Conservation (phyloP, 345 rosid genomes). For the Salix suchowensis region DNA sequence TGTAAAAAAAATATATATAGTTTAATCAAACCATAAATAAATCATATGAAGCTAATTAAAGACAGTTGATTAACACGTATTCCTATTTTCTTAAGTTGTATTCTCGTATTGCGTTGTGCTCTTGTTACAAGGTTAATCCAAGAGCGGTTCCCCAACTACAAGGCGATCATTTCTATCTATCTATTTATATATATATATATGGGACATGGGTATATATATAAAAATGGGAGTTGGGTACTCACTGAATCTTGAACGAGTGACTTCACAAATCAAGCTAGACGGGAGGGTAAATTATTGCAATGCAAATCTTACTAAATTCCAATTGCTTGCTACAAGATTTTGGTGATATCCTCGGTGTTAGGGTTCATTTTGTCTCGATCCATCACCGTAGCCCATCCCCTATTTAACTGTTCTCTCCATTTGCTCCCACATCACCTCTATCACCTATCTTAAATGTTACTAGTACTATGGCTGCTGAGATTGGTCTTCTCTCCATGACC, state of each 20-base stretch:
- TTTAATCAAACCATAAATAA: too few relatives aligned
- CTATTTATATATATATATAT: too few relatives aligned
- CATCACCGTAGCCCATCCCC: conserved; percentile 20
- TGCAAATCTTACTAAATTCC: conserved; percentile 29
- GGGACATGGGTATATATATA: too few relatives aligned
- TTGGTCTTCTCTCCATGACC: conserved; percentile 39
- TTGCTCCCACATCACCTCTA: conserved; percentile 26
- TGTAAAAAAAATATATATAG: too few relatives aligned
- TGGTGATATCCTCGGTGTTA: conserved; percentile 30
- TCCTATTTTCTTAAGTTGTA: too few relatives aligned
- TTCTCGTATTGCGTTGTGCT: too few relatives aligned
- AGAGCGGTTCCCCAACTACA: too few relatives aligned
- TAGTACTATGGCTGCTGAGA: conserved; percentile 43
- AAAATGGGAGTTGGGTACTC: too few relatives aligned
- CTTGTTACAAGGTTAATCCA: too few relatives aligned
- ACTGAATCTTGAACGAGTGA: not conserved
- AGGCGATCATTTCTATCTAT: too few relatives aligned
- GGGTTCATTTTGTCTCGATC: conserved; percentile 35
- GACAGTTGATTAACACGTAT: too few relatives aligned
- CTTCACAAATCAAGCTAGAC: conserved; percentile 4
- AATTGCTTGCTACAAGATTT: conserved; percentile 22
- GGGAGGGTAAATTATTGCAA: conserved; percentile 19
- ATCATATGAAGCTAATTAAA: too few relatives aligned
- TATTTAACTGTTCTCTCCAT: conserved; percentile 37
- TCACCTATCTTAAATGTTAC: conserved; percentile 19